These are phyloP conservation scores for Ilyonectria destructans DNA, from an alignment of 2,329 filamentous ascomycete genomes.

Conservation along the genomic window DNA sequence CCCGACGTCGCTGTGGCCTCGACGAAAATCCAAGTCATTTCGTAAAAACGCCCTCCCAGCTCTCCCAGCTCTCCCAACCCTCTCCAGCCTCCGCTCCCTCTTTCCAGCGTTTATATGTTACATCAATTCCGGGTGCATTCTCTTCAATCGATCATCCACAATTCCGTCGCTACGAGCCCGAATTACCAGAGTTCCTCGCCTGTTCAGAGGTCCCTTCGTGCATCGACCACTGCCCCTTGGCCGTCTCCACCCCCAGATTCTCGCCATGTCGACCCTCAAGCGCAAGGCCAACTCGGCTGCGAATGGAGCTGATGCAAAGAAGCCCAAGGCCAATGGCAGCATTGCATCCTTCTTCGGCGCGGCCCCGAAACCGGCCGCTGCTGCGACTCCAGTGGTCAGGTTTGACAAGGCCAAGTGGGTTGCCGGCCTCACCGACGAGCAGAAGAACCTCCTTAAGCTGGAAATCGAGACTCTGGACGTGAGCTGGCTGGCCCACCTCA, in stretches of 20 bases:
- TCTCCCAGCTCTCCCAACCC: constrained; percentile 1
- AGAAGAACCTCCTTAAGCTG: constrained; percentile 85
- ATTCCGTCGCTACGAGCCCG: constrained; percentile 36
- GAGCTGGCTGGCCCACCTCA: constrained; percentile 91
- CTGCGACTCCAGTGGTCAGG: constrained; percentile 60
- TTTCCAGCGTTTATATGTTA: not conserved
- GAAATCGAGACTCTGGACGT: constrained; percentile 95
- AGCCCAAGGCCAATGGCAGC: constrained; percentile 80
- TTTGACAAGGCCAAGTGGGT: constrained; percentile 96
- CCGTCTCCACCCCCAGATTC: constrained; percentile 39
- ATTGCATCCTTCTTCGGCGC: constrained; percentile 92
- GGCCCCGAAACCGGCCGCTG: constrained; percentile 67
- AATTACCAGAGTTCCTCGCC: constrained; percentile 34
- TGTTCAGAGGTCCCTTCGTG: constrained; percentile 37
- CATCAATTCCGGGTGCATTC: constrained; percentile 4
- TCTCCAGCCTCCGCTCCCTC: constrained; percentile 9
- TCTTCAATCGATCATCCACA: constrained; percentile 29
- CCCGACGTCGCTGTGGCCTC: constrained; percentile 37
- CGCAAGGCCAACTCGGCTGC: constrained; percentile 73
- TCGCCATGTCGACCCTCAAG: constrained; percentile 73
- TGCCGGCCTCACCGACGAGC: constrained; percentile 83
- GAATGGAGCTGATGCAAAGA: constrained; percentile 72
- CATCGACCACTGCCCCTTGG: constrained; percentile 37
- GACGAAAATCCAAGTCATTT: constrained; percentile 33
- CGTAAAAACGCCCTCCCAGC: constrained; percentile 2